A percentile compares a stretch with the other conserved stretches of the same genome.
These are phyloP conservation scores for Fusarium xylarioides DNA, from an alignment of 2,329 filamentous ascomycete genomes.

Conservation along the genomic window DNA sequence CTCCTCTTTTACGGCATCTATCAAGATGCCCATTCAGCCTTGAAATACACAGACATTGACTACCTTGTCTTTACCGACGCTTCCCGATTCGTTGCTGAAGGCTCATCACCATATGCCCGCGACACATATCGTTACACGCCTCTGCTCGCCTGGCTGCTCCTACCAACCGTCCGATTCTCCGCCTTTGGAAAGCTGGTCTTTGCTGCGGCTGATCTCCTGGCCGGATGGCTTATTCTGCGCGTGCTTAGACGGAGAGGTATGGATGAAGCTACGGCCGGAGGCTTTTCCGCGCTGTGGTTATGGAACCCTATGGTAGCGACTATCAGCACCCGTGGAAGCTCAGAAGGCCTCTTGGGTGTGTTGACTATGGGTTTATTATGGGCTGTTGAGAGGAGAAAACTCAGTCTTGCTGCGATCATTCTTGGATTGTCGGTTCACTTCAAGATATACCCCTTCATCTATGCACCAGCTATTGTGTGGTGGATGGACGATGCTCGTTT, in stretches of 20 bases:
- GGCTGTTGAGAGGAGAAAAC: slow-evolving; percentile 74
- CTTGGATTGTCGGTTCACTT: slow-evolving; percentile 91
- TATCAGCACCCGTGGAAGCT: slow-evolving; percentile 94
- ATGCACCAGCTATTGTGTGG: slow-evolving; percentile 82
- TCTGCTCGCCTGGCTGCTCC: slow-evolving; percentile 87
- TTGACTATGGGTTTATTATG: slow-evolving; percentile 85
- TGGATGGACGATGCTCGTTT: slow-evolving; percentile 73
- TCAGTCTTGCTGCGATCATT: slow-evolving; percentile 74
- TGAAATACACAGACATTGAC: slow-evolving; percentile 99
- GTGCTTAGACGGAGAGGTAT: slow-evolving; percentile 55
- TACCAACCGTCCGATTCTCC: slow-evolving; percentile 79
- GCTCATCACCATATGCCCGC: slow-evolving; percentile 80
- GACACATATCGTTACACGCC: slow-evolving; percentile 98
- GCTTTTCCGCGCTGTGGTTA: slow-evolving; percentile 88
- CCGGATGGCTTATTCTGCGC: slow-evolving; percentile 77
- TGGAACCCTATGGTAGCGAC: slow-evolving; percentile 98
- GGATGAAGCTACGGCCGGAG: slow-evolving; percentile 66
- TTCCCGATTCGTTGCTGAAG: slow-evolving; percentile 75
- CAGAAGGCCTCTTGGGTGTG: slow-evolving; percentile 87
- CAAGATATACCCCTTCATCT: slow-evolving; percentile 99
- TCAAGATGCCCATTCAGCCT: slow-evolving; percentile 88
- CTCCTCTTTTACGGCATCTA: slow-evolving; percentile 90
- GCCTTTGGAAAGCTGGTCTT: slow-evolving; percentile 90
- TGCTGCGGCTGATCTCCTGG: slow-evolving; percentile 81
- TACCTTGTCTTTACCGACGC: slow-evolving; percentile 99